Percentiles rank a stretch among this genome's conserved stretches.
These are phyloP conservation scores for Fusarium ramigenum DNA, from an alignment of 2,329 filamentous ascomycete genomes.

Conservation along the genomic window DNA sequence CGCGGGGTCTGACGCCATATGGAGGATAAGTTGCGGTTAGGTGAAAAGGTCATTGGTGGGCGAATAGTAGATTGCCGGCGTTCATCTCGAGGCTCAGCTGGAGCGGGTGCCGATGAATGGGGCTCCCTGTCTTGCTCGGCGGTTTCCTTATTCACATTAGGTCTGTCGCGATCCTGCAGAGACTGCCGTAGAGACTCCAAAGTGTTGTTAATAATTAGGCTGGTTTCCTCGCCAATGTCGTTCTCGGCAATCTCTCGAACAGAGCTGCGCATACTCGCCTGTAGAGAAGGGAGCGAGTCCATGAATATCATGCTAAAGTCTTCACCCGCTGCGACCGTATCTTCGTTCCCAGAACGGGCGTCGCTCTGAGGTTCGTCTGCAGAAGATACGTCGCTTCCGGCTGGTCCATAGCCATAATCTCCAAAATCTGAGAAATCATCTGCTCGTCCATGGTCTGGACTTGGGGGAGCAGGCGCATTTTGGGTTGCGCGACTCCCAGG, in stretches of 20 bases:
- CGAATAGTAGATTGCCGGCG: conserved; percentile 26
- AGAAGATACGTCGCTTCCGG: conserved; percentile 49
- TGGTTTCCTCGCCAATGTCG: conserved; percentile 66
- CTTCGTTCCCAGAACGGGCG: conserved; percentile 41
- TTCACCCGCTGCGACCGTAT: conserved; percentile 61
- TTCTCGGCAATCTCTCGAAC: conserved; percentile 48
- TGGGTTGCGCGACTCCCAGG: conserved; percentile 31
- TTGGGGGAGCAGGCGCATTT: conserved; percentile 14
- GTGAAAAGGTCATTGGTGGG: conserved; percentile 31
- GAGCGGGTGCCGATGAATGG: conserved; percentile 1
- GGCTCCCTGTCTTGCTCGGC: conserved; percentile 13
- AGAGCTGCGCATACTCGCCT: conserved; percentile 51
- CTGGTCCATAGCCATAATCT: conserved; percentile 44
- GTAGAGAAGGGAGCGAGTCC: conserved; percentile 62
- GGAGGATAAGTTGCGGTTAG: conserved; percentile 41
- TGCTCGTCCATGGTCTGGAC: conserved; percentile 22
- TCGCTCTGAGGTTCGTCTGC: conserved; percentile 43
- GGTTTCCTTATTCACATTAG: conserved; percentile 6
- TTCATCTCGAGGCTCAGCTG: conserved; percentile 17
- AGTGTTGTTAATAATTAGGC: conserved; percentile 64
- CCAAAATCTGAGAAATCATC: conserved; percentile 29
- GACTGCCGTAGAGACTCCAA: conserved; percentile 59
- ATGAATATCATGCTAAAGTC: conserved; percentile 70
- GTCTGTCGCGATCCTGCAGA: conserved; percentile 31
- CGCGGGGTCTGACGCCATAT: conserved; percentile 50